Percentiles rank a stretch among this genome's conserved stretches.
Evolutionary conservation across 2,329 filamentous ascomycete genomes (phyloP).

Genomic region (Pseudogymnoascus sp.): DNA sequence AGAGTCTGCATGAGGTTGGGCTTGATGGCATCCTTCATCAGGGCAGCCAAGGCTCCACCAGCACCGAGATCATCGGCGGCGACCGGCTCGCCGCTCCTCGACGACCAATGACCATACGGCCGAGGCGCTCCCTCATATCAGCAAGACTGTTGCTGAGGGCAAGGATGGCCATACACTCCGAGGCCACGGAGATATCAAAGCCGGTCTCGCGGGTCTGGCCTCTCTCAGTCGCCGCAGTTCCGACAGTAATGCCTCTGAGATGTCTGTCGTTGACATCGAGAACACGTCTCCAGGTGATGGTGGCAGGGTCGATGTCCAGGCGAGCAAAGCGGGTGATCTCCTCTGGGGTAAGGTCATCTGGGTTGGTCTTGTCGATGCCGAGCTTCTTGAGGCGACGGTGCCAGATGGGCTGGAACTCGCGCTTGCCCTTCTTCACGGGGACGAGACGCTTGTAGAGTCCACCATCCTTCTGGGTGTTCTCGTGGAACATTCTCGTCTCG

Average conservation of each 20-base stretch:
- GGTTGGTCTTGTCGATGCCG: slow-evolving; percentile 91
- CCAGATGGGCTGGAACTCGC: slow-evolving; percentile 83
- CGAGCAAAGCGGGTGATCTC: slow-evolving; percentile 86
- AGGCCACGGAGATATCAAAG: slow-evolving; percentile 96
- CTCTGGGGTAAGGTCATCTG: slow-evolving; percentile 81
- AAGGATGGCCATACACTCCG: slow-evolving; percentile 97
- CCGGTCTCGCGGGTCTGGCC: slow-evolving; percentile 81
- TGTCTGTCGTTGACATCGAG: slow-evolving; percentile 96
- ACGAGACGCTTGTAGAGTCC: slow-evolving; percentile 83
- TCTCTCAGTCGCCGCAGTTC: slow-evolving; percentile 83
- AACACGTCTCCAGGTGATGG: slow-evolving; percentile 94
- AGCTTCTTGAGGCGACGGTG: slow-evolving; percentile 90
- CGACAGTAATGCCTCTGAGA: slow-evolving; percentile 81
- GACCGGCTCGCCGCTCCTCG: slow-evolving; percentile 76
- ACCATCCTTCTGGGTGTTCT: slow-evolving; percentile 87
- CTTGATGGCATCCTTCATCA: slow-evolving; percentile 99
- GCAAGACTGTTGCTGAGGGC: slow-evolving; percentile 80
- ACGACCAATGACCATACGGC: slow-evolving; percentile 91
- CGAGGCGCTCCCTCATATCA: slow-evolving; percentile 89
- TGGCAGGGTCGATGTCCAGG: slow-evolving; percentile 91
- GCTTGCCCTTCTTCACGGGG: slow-evolving; percentile 81
- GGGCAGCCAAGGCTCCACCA: slow-evolving; percentile 82
- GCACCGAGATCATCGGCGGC: slow-evolving; percentile 94
- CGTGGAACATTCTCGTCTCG: slow-evolving; percentile 97
- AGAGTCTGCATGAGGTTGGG: slow-evolving; percentile 98